A percentile compares a stretch with the other conserved stretches of the same genome.
Conservation (phyloP, 306 rosid genomes). For the Trifolium pratense region DNA sequence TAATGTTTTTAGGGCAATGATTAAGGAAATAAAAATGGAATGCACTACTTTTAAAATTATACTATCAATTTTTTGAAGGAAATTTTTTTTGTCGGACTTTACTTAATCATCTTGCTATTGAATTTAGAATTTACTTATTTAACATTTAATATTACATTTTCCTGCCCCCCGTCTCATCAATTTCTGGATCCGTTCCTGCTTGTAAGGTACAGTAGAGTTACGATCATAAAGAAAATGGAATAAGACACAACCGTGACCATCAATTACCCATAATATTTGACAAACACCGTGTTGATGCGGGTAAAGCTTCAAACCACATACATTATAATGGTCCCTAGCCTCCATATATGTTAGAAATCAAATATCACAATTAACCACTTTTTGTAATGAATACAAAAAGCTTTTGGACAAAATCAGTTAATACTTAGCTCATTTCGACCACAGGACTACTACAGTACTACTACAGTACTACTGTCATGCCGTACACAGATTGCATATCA, state of each 20-base stretch:
- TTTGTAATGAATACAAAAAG: slow-evolving; percentile 28
- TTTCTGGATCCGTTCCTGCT: no score
- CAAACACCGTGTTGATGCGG: slow-evolving; percentile 44
- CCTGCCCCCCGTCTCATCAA: no score
- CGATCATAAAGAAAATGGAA: neutral
- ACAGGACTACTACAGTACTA: neutral
- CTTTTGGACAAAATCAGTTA: neutral
- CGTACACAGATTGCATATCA: neutral
- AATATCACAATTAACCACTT: neutral
- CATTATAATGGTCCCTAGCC: slow-evolving; percentile 46
- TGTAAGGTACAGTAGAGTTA: no score
- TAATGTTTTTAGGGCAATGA: no score
- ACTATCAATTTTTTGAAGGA: no score
- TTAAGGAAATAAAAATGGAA: no score
- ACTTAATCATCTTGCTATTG: no score
- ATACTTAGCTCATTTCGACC: slow-evolving; percentile 18
- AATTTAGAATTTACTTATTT: no score
- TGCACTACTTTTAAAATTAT: no score
- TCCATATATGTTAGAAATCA: neutral
- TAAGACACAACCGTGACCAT: neutral
- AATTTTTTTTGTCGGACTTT: no score
- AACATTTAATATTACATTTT: no score
- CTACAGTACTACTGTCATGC: neutral
- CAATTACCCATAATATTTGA: slow-evolving; percentile 8
- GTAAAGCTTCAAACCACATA: slow-evolving; percentile 43